Conservation (phyloP, 768 basidiomycete genomes). For the Russula lepida region DNA sequence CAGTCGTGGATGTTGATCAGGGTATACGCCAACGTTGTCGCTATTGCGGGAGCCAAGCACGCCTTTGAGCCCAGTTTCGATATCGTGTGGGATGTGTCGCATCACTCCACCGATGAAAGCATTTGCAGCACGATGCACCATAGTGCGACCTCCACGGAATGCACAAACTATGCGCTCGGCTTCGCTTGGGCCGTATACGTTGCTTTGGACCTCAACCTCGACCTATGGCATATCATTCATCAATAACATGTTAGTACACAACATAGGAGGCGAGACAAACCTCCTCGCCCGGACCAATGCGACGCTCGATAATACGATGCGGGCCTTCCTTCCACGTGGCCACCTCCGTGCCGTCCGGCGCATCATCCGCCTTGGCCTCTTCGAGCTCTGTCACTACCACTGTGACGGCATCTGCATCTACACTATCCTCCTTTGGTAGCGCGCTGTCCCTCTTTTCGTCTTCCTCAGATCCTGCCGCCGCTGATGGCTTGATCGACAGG, state of each 20-base stretch:
- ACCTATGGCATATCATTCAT: conserved; percentile 22
- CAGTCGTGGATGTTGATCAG: background rate
- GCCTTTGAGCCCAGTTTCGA: conserved; percentile 20
- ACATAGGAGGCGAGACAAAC: conserved; percentile 31
- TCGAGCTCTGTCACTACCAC: conserved; percentile 19
- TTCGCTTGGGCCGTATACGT: conserved; percentile 27
- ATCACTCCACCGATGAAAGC: conserved; percentile 21
- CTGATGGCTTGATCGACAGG: conserved; percentile 5
- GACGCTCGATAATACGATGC: conserved; percentile 56
- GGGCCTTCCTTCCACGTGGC: conserved; percentile 68
- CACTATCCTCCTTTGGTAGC: conserved; percentile 8
- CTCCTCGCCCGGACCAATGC: conserved; percentile 52
- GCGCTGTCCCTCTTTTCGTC: conserved; percentile 23
- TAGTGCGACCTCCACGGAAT: conserved; percentile 23
- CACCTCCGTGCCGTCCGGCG: conserved; percentile 38
- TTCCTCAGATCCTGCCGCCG: conserved; percentile 19
- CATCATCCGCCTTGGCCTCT: conserved; percentile 30
- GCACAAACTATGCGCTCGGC: conserved; percentile 24
- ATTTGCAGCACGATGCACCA: conserved; percentile 25
- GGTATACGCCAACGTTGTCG: background rate
- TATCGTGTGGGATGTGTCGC: conserved; percentile 17
- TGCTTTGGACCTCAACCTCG: conserved; percentile 30
- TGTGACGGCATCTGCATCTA: conserved; percentile 6
- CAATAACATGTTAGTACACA: background rate
- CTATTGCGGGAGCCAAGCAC: background rate